Conservation (phyloP, 1,284 basidiomycete species). For the Ustilago trichophora region DNA sequence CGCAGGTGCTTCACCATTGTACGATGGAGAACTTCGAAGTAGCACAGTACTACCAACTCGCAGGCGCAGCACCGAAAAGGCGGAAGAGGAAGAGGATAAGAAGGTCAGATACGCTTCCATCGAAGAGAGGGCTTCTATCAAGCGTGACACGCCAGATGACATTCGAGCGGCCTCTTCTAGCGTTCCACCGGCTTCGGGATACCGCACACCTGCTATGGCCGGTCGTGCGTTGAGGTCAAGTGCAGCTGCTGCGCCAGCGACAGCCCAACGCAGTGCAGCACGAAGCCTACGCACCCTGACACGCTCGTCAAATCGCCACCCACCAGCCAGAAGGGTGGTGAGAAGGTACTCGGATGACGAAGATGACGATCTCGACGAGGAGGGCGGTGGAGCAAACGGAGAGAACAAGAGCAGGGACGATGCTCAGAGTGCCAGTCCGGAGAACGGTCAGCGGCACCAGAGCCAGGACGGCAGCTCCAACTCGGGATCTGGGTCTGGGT, state of each 20-base stretch:
- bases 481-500: constrained; percentile 24
- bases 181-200: constrained; percentile 19
- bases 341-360: constrained; percentile 59
- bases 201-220: constrained; percentile 48
- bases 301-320: constrained; percentile 42
- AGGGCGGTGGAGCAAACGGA: constrained; percentile 10
- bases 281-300: constrained; percentile 43
- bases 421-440: constrained; percentile 20
- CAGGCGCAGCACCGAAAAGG: constrained; percentile 23
- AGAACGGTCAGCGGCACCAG: constrained; percentile 10
- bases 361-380: constrained; percentile 45
- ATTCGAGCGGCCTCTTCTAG: constrained; percentile 14
- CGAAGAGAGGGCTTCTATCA: constrained; percentile 28
- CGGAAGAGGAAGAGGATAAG: constrained; percentile 36
- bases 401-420: constrained; percentile 22
- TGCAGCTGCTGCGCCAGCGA: constrained; percentile 21
- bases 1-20: constrained; percentile 10
- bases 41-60: constrained; percentile 11
- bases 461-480: constrained; percentile 32
- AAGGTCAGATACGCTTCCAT: constrained; percentile 34
- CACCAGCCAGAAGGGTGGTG: constrained; percentile 52
- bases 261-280: constrained; percentile 39
- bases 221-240: constrained; percentile 31
- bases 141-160: constrained; percentile 32
- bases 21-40: constrained; percentile 9